Evolutionary conservation across 805 yeast species (phyloP), one percentile per base, ranked within the genome.

Genomic region (Kodamaea lidongshanica): DNA sequence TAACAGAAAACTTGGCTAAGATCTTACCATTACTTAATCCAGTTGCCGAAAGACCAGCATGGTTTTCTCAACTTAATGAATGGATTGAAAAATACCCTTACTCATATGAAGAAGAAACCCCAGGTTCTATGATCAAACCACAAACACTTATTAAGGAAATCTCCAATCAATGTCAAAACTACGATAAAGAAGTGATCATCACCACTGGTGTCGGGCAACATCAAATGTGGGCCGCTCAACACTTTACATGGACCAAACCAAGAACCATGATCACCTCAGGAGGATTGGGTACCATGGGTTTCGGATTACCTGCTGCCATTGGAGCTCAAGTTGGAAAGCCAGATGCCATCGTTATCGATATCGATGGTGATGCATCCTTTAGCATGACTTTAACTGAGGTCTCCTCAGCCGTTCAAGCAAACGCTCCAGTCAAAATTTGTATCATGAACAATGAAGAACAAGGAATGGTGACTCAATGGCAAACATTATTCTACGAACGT

Each of bases 381-480:
- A 85, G 83, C 70, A 92, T 92, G 98, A 87, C 98, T 14, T 70
- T 92, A 41, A 83, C 78, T 59, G 98, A 92, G 69, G 69, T 92
- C 54, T 74, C 89, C 13, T 79, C 95, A 23, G 98, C 97, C 16
- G 94, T 86, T 25, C 97, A 92, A 69, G 94, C 89, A 38, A 72
- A 70, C 39, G 80, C 95, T 29, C 96, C 96, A 35, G 80, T 92
- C 42, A 92, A 92, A 69, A 74, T 85, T 38, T 70, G 86, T 56
- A 79, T 92, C 34, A 69, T 92, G 54, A 92, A 92, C 65, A 92
- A 92, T 60, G 97, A 89, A 67, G 98, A 92, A 67, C 98, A 92
- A 68, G 98, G 98, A 55, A 92, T 92, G 98, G 98, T 92, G 34
- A 89, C 97, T 9, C 98, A 92, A 62, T 92, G 98, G 98, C 98